Evolutionary conservation across 2,329 filamentous ascomycete species (phyloP).

Genomic region (Penicillium sp.): DNA sequence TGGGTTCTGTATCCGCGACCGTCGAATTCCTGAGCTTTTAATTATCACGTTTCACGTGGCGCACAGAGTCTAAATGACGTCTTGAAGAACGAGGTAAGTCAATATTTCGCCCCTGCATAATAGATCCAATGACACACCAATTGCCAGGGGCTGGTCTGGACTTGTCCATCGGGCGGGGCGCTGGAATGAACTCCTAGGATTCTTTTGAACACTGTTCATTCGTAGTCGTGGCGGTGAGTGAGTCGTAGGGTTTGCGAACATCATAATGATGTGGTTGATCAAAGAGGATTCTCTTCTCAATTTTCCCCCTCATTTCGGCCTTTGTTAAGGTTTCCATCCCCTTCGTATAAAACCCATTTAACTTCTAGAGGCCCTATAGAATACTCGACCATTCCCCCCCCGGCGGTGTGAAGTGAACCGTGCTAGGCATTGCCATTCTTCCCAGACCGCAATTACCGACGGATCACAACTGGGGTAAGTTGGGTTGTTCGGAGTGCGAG

Average conservation of each 20-base stretch:
- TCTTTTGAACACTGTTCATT: background rate
- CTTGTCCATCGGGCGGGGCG: background rate
- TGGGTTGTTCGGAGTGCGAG: background rate
- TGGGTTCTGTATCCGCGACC: slow-evolving; percentile 14
- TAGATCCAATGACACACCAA: too few relatives aligned
- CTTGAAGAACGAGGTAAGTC: background rate
- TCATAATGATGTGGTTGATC: background rate
- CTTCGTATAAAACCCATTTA: background rate
- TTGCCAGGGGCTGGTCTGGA: background rate
- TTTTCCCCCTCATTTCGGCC: background rate
- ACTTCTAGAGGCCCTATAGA: background rate
- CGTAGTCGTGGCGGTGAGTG: background rate
- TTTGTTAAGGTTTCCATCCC: background rate
- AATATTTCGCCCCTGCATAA: background rate
- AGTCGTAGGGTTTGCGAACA: background rate
- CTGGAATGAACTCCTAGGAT: background rate
- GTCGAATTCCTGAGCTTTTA: slow-evolving; percentile 11
- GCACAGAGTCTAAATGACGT: slow-evolving; percentile 8
- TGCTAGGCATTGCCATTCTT: background rate
- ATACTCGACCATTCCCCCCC: background rate
- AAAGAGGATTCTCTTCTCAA: too few relatives aligned
- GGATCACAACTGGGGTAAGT: slow-evolving; percentile 1
- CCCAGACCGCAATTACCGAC: slow-evolving; percentile 15
- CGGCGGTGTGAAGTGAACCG: slow-evolving; percentile 1
- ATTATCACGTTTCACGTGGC: slow-evolving; percentile 22